Evolutionary conservation across 2,329 filamentous ascomycete species (phyloP), one percentile per base, ranked within the genome.

Genomic region (Rhinocladiella similis): DNA sequence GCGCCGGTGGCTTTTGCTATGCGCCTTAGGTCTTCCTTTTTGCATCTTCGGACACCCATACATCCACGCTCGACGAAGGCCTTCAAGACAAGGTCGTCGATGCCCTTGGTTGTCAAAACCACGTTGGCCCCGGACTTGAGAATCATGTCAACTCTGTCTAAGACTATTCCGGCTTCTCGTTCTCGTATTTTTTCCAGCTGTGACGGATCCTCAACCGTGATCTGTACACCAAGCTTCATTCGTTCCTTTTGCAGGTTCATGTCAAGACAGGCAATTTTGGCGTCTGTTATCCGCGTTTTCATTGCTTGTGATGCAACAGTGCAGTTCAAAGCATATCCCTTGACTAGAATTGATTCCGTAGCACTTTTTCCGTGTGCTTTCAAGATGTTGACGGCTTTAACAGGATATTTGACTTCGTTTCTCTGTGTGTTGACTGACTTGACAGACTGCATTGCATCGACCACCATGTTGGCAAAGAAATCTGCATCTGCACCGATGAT

Each of bases 161-260:
- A 83, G 46, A 99, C 85, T 77, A 99, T 96, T 67, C 91, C 91
- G 16, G 92, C 85, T 74, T 99, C 94, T 53, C 94, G 85, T 68
- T 94, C 87, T 59, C 94, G 86, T 68, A 99, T 99, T 82, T 97
- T 92, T 80, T 99, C 94, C 49, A 99, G 83, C 75, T 99, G 94
- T 72, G 95, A 88, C 47, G 94, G 94, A 72, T 99, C 94, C 67
- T 99, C 94, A 64, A 99, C 89, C 12, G 94, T 97, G 69, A 99
- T 96, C 75, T 99, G 93, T 59, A 99, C 94, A 65, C 94, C 94
- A 57, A 99, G 80, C 83, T 99, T 97, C 94, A 99, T 97, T 66
- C 93, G 85, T 81, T 97, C 93, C 80, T 99, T 99, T 72, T 97
- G 93, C 68, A 99, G 75, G 76, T 99, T 99, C 85, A 99, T 97